phyloP scores from a whole-genome alignment of 2,329 filamentous ascomycete genomes.

The Hymenoscyphus fructigenus region DNA sequence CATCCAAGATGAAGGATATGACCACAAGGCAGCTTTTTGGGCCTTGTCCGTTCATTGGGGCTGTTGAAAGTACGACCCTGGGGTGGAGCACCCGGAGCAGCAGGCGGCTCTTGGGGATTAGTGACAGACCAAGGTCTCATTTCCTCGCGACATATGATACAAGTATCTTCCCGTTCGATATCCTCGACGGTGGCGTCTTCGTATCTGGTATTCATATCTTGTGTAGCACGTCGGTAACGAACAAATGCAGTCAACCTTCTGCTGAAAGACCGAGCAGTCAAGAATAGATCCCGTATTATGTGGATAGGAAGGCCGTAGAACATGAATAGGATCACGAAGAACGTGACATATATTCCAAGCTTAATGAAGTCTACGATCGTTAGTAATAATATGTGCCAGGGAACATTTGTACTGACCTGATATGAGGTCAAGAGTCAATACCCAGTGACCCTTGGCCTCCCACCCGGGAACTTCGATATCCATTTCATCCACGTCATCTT shows the following conservation, averaged over 20 bases:
- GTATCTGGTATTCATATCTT: slow-evolving; percentile 89
- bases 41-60: slow-evolving; percentile 79
- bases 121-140: slow-evolving; percentile 75
- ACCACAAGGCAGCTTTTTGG: slow-evolving; percentile 95
- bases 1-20: slow-evolving; percentile 95
- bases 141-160: slow-evolving; percentile 95
- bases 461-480: slow-evolving; percentile 94
- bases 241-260: slow-evolving; percentile 87
- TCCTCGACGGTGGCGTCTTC: slow-evolving; percentile 89
- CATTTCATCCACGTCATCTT: slow-evolving; percentile 84
- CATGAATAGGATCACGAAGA: slow-evolving; percentile 88
- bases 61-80: slow-evolving; percentile 37
- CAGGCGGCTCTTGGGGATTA: slow-evolving; percentile 45
- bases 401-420: slow-evolving; percentile 57
- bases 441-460: slow-evolving; percentile 92
- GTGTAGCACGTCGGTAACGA: slow-evolving; percentile 85
- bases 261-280: slow-evolving; percentile 88
- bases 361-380: slow-evolving; percentile 74
- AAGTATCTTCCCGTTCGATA: slow-evolving; percentile 82
- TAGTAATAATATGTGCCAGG: neutral
- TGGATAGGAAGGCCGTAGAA: slow-evolving; percentile 97
- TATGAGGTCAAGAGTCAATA: slow-evolving; percentile 82
- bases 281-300: slow-evolving; percentile 91
- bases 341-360: slow-evolving; percentile 81
- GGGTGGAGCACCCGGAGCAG: slow-evolving; percentile 35